phyloP scores from a whole-genome alignment of 768 basidiomycete genomes.

The Suillus subalutaceus region DNA sequence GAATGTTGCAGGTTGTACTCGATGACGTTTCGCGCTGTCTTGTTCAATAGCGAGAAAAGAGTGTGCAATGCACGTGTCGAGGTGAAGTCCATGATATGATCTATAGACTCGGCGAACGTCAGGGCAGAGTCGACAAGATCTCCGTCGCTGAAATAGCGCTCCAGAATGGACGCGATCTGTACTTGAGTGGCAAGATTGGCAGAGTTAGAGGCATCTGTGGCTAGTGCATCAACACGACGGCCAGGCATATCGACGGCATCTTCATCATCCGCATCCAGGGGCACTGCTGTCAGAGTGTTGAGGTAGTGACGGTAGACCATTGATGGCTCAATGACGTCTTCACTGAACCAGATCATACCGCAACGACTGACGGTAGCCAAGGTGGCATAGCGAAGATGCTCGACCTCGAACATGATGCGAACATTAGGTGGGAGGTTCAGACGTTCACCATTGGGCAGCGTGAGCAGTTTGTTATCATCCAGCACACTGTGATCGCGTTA shows the following conservation, averaged over 20 bases:
- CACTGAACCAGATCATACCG: conserved; percentile 99
- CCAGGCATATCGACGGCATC: conserved; percentile 62
- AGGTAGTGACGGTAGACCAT: conserved; percentile 96
- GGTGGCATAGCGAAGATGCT: conserved; percentile 95
- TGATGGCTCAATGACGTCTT: conserved; percentile 86
- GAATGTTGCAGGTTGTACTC: conserved; percentile 95
- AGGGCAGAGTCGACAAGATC: conserved; percentile 84
- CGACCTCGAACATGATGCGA: conserved; percentile 99
- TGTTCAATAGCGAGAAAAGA: conserved; percentile 96
- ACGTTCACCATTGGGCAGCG: conserved; percentile 96
- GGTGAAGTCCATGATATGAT: conserved; percentile 99
- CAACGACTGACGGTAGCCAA: conserved; percentile 99
- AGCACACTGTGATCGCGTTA: conserved; percentile 67
- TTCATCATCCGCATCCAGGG: conserved; percentile 91
- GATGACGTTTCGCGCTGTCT: conserved; percentile 88
- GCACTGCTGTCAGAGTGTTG: conserved; percentile 67
- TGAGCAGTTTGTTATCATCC: conserved; percentile 97
- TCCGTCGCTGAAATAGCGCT: conserved; percentile 80
- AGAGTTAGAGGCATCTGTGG: conserved; percentile 52
- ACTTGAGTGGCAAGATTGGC: conserved; percentile 75
- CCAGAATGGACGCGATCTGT: conserved; percentile 71
- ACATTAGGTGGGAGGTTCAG: conserved; percentile 96
- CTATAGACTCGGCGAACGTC: conserved; percentile 78
- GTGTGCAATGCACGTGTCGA: conserved; percentile 89
- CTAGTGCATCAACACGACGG: conserved; percentile 55